Evolutionary conservation across 768 basidiomycete species (phyloP).

Genomic region (Tephrocybe sp.): DNA sequence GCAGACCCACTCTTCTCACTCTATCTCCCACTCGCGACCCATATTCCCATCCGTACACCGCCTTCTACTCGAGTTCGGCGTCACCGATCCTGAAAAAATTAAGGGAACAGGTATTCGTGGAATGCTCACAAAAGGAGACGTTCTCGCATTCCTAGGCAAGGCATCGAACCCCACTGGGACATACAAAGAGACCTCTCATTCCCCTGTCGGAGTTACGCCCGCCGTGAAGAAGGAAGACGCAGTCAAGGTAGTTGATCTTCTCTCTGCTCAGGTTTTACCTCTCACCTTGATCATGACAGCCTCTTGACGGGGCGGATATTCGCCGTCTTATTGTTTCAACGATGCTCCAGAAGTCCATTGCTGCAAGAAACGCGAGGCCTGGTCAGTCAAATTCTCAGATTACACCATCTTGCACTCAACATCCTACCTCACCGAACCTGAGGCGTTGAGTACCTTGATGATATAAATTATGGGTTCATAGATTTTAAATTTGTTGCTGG

Average conservation of each 20-base stretch:
- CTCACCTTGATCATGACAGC: slow-evolving; percentile 23
- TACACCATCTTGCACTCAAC: slow-evolving; percentile 9
- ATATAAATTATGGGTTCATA: too few relatives aligned
- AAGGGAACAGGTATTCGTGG: slow-evolving; percentile 89
- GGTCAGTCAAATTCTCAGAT: slow-evolving; percentile 28
- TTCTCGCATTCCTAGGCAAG: slow-evolving; percentile 81
- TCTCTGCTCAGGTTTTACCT: not conserved
- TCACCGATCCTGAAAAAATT: slow-evolving; percentile 62
- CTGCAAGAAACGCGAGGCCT: slow-evolving; percentile 43
- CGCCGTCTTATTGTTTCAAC: slow-evolving; percentile 63
- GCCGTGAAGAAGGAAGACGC: slow-evolving; percentile 31
- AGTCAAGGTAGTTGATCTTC: slow-evolving; percentile 22
- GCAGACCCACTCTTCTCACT: slow-evolving; percentile 29
- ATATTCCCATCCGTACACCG: slow-evolving; percentile 91
- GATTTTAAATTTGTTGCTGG: too few relatives aligned
- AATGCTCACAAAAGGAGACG: slow-evolving; percentile 96
- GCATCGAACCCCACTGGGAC: slow-evolving; percentile 77
- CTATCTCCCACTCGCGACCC: slow-evolving; percentile 57
- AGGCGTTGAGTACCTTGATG: slow-evolving; percentile 65
- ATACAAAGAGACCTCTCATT: slow-evolving; percentile 46
- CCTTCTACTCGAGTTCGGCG: slow-evolving; percentile 62
- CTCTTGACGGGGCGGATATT: slow-evolving; percentile 62
- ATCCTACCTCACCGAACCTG: slow-evolving; percentile 36
- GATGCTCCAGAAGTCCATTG: slow-evolving; percentile 53
- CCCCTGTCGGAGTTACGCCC: slow-evolving; percentile 30